Conservation (phyloP, 371 early-diverging fungal genomes). For the Rhizomucor miehei region DNA sequence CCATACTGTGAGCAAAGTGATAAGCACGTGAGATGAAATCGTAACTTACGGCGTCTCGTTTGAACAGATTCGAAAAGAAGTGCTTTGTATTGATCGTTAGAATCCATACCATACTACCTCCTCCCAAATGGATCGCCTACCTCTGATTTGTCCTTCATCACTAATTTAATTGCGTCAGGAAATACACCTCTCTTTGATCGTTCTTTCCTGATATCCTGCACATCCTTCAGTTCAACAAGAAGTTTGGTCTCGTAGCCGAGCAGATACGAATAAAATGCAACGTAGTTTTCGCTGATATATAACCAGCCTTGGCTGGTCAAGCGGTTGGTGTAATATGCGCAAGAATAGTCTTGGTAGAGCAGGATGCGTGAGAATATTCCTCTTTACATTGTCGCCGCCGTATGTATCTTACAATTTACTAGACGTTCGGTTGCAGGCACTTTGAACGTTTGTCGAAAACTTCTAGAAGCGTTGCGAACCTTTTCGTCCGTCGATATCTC, state of each 20-base stretch:
- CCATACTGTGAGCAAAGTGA: too few relatives aligned
- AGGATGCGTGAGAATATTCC: not conserved
- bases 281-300: slow-evolving; percentile 89
- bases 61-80: slow-evolving; percentile 92
- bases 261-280: slow-evolving; percentile 94
- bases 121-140: slow-evolving; percentile 30
- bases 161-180: slow-evolving; percentile 83
- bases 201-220: slow-evolving; percentile 84
- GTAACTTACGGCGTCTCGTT: slow-evolving; percentile 72
- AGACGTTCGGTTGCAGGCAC: slow-evolving; percentile 80
- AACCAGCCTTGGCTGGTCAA: slow-evolving; percentile 96
- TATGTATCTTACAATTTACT: slow-evolving; percentile 70
- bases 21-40: too few relatives aligned
- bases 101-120: not conserved
- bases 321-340: slow-evolving; percentile 79
- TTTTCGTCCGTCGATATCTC: slow-evolving; percentile 82
- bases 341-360: slow-evolving; percentile 77
- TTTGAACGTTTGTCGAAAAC: slow-evolving; percentile 89
- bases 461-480: slow-evolving; percentile 83
- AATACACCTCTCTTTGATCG: slow-evolving; percentile 74
- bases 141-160: slow-evolving; percentile 76
- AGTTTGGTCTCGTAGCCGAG: slow-evolving; percentile 92
- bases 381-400: not conserved
- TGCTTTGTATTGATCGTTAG: slow-evolving; percentile 43
- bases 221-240: slow-evolving; percentile 84